Base-by-base conservation (phyloP, 805 yeast species). In the Pichia membranifaciens region DNA sequence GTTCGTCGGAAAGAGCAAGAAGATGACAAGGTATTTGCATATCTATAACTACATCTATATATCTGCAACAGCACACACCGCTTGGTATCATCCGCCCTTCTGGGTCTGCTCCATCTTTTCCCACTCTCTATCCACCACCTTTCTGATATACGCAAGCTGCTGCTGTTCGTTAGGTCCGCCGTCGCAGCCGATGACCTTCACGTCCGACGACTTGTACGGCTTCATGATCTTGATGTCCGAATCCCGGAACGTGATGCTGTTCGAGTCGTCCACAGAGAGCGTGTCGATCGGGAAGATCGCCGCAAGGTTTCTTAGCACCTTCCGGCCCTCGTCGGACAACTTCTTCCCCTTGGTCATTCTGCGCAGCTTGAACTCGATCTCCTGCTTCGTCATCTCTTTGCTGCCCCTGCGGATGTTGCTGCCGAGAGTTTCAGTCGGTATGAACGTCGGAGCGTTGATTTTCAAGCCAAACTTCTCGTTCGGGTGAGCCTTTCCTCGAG, bases 71-170 rank as follows among this genome's bases (percentile, higher is more conserved):
- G 10, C 29, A 25, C 29, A 25, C 29, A 25, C n/a, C n/a, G n/a
- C 10, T 25, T 25, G 22, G 22, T 20, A 22, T 60, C 48, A 78
- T 42, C 84, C 83, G 18, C 84, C 84, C 57, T 76, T 79, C 52
- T 70, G 69, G 44, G 69, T 71, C 20, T 59, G 52, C 41, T 68
- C 74, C 49, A 75, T 57, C 44, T 67, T 68, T 22, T 62, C 62
- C 76, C 80, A 74, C 13, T 73, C 74, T 43, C 72, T 75, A 48
- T 68, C 72, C 12, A 81, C 76, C 45, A 79, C 70, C 54, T 72
- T 75, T 53, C 69, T 69, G 10, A 81, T 59, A 42, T 62, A 62
- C 12, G 53, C 44, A 39, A 66, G 48, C 43, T 62, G 67, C 18
- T 59, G 59, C 38, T 64, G 63, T 38, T 44, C 44, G 20, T 28